A percentile compares a stretch with the other conserved stretches of the same genome.
Conservation (phyloP, 805 yeast species). For the Lipomyces lipofer region DNA sequence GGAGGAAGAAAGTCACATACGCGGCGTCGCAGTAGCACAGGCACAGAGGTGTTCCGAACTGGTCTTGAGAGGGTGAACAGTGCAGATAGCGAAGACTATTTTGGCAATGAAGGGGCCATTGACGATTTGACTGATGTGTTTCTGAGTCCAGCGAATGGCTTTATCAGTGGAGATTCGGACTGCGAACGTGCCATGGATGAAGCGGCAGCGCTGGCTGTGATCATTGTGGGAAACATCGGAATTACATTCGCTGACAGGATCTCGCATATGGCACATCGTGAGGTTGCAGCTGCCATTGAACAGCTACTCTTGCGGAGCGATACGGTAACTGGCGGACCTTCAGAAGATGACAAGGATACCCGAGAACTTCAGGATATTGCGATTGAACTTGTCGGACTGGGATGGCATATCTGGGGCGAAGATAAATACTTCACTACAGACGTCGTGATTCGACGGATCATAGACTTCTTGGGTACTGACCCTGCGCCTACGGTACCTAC, state of each 20-base stretch:
- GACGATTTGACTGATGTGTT: conserved; percentile 14
- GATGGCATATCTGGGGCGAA: conserved; percentile 30
- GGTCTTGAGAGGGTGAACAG: conserved; percentile 10
- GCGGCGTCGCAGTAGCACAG: conserved; percentile 1
- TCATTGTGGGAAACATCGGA: conserved; percentile 25
- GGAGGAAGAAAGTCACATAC: conserved; percentile 3
- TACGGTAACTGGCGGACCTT: background rate
- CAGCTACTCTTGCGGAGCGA: conserved; percentile 7
- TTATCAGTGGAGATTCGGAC: conserved; percentile 2
- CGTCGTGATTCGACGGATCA: conserved; percentile 4
- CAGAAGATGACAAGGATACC: conserved; percentile 9
- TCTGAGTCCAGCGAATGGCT: background rate
- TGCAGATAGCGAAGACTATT: conserved; percentile 6
- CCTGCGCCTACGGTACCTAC: conserved; percentile 7
- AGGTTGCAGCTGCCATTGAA: conserved; percentile 21
- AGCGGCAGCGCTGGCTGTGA: conserved; percentile 14
- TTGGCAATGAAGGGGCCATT: conserved; percentile 14
- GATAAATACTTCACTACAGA: conserved; percentile 15
- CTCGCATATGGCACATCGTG: conserved; percentile 20
- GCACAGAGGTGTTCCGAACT: conserved; percentile 6
- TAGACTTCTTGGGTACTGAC: conserved; percentile 21
- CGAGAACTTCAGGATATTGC: conserved; percentile 23
- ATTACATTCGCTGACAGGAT: conserved; percentile 12
- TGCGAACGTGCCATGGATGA: conserved; percentile 16
- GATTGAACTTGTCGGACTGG: conserved; percentile 25